Evolutionary conservation across 2,329 filamentous ascomycete species (phyloP).

Genomic region (Metarhizium anisopliae): DNA sequence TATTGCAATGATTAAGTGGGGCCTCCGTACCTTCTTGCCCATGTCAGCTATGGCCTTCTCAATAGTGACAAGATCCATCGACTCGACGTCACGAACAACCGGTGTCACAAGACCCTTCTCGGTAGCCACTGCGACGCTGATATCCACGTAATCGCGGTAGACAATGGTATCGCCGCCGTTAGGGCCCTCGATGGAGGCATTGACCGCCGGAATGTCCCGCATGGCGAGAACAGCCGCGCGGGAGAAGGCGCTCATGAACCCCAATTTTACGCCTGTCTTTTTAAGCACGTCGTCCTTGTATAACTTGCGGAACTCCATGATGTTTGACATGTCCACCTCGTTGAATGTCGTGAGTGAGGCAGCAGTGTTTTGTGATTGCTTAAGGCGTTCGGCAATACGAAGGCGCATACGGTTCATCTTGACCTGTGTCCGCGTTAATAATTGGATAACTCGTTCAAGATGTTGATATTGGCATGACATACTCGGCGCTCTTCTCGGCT

Average conservation of each 20-base stretch:
- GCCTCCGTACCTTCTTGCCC: slow-evolving; percentile 71
- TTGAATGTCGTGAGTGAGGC: slow-evolving; percentile 98
- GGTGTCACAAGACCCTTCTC: slow-evolving; percentile 97
- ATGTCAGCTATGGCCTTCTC: slow-evolving; percentile 88
- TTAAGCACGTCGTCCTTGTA: slow-evolving; percentile 97
- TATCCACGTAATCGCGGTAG: slow-evolving; percentile 95
- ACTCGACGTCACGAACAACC: slow-evolving; percentile 88
- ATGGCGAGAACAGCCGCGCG: slow-evolving; percentile 84
- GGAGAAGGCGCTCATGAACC: slow-evolving; percentile 99
- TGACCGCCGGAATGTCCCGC: slow-evolving; percentile 89
- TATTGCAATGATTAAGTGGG: not conserved
- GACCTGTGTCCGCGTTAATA: slow-evolving; percentile 48
- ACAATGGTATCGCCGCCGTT: slow-evolving; percentile 96
- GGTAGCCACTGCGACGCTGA: slow-evolving; percentile 93
- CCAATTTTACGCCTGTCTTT: slow-evolving; percentile 93
- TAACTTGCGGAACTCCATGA: slow-evolving; percentile 94
- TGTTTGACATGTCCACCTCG: slow-evolving; percentile 95
- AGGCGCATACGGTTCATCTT: slow-evolving; percentile 99
- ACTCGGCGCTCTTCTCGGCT: slow-evolving; percentile 82
- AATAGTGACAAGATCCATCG: slow-evolving; percentile 78
- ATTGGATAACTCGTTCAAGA: not conserved
- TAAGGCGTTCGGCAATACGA: slow-evolving; percentile 91
- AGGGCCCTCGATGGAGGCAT: slow-evolving; percentile 93
- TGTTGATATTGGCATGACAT: slow-evolving; percentile 27
- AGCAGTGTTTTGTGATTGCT: slow-evolving; percentile 98